Base-by-base conservation (phyloP, 768 basidiomycete species). In the Gymnopilus dilepis region DNA sequence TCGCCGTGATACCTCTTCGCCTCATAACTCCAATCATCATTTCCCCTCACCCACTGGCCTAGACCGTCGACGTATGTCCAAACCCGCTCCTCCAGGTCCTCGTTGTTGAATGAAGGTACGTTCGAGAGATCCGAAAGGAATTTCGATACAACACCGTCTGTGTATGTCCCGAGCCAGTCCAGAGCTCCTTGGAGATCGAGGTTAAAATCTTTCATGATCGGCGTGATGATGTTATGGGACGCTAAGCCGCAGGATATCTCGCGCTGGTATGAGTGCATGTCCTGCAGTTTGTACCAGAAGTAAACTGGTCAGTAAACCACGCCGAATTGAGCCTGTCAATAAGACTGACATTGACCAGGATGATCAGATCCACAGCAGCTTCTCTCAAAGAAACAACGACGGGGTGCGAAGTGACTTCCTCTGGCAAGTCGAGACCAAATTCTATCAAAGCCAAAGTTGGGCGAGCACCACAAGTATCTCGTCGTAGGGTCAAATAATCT, bases 351-450 rank as follows among this genome's bases (percentile, higher is more conserved):
- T 73, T 73, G 4, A 68, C 69, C 24, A 74, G 65, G 6, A 71
- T 79, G 40, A 86, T 77, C 54, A 85, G 72, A 55, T 87, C 85
- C 57, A 83, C 83, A 4, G 83, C 79, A 38, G 77, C 70, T 51
- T 83, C 75, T 21, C 78, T 75, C 57, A 88, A 76, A 6, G 77
- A 73, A 58, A 70, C 69, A 40, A 88, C 75, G 45, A 75, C 66
- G 0, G 84, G 82, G 70, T 88, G 80, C n/a, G 78, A 74, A 61
- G 82, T 75, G 61, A 86, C 81, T 55, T 83, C 77, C 22, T 86
- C 80, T 0, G 85, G 84, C 22, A 88, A 68, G 64, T 86, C 80
- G 37, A 87, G 77, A 2, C 82, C 82, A 57, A 85, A 85, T 65
- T 89, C 85, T 59, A 82, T 81, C 3, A 85, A 72, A 15, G 78